These are phyloP conservation scores for Tuber brumale DNA, from an alignment of 495 filamentous ascomycete genomes.

Conservation along the genomic window DNA sequence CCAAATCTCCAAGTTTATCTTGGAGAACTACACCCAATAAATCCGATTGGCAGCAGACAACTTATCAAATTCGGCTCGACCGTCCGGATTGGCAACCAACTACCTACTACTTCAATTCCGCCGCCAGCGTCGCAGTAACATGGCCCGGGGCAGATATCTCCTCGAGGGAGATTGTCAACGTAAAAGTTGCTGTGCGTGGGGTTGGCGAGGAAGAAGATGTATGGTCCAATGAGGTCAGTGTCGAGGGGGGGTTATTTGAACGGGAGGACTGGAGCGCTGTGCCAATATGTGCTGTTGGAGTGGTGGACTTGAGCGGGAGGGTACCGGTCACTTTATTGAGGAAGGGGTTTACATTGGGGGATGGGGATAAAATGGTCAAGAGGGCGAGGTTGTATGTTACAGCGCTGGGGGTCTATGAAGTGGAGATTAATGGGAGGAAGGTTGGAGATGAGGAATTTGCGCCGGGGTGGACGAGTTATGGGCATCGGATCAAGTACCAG, in stretches of 20 bases:
- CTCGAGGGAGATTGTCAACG: background rate
- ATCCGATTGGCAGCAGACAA: background rate
- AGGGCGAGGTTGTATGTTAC: slow-evolving; percentile 50
- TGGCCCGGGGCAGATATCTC: slow-evolving; percentile 1
- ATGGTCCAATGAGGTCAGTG: background rate
- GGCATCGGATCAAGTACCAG: slow-evolving; percentile 49
- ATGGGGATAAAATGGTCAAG: background rate
- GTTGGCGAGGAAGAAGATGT: background rate
- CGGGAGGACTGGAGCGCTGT: background rate
- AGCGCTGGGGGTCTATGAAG: slow-evolving; percentile 49
- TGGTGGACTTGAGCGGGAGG: background rate
- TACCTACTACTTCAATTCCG: background rate
- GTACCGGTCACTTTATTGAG: background rate
- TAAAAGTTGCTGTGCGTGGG: background rate
- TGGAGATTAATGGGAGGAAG: slow-evolving; percentile 48
- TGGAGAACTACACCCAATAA: background rate
- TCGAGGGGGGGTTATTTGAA: background rate
- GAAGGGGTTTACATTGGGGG: background rate
- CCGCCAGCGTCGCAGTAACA: background rate
- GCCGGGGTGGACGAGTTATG: slow-evolving; percentile 54
- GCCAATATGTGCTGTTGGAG: slow-evolving; percentile 1
- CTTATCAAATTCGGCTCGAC: background rate
- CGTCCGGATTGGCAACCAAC: background rate
- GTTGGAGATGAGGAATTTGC: slow-evolving; percentile 49
- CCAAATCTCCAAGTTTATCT: background rate